Conservation (phyloP, 768 basidiomycete species). For the Tulasnella sp. region DNA sequence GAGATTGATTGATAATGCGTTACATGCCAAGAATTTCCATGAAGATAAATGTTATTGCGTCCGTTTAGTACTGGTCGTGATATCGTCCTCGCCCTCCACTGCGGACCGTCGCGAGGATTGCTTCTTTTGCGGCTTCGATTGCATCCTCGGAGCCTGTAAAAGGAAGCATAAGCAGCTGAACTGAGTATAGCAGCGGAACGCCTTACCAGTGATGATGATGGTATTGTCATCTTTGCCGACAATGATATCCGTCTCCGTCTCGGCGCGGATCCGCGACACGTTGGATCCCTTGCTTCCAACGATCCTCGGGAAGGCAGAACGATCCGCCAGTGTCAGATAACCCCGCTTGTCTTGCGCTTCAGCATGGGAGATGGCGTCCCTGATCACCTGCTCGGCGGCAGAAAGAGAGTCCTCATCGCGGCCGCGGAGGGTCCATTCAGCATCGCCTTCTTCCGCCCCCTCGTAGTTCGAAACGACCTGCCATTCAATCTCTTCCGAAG, state of each 20-base stretch:
- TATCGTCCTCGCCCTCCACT: background rate
- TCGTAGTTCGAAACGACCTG: conserved; percentile 68
- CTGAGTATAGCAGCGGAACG: background rate
- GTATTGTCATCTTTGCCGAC: conserved; percentile 79
- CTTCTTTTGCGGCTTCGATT: conserved; percentile 60
- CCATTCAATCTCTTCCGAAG: conserved; percentile 42
- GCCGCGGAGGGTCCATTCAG: conserved; percentile 74
- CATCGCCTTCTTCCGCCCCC: conserved; percentile 69
- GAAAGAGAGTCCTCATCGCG: conserved; percentile 67
- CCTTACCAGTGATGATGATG: conserved; percentile 76
- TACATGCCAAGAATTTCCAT: no score
- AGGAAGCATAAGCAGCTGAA: background rate
- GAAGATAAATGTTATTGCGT: no score
- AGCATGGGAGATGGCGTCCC: conserved; percentile 60
- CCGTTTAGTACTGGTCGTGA: no score
- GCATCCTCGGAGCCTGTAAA: conserved; percentile 51
- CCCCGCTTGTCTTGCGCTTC: conserved; percentile 65
- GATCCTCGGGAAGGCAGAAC: conserved; percentile 81
- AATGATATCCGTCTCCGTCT: conserved; percentile 85
- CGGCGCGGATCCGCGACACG: conserved; percentile 71
- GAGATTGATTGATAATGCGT: no score
- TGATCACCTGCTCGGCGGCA: conserved; percentile 52
- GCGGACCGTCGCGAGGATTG: conserved; percentile 37
- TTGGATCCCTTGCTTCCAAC: conserved; percentile 88
- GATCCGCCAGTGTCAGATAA: conserved; percentile 71